These are phyloP conservation scores for Venturia aucupariae DNA, from an alignment of 2,329 filamentous ascomycete species.

Conservation along the genomic window DNA sequence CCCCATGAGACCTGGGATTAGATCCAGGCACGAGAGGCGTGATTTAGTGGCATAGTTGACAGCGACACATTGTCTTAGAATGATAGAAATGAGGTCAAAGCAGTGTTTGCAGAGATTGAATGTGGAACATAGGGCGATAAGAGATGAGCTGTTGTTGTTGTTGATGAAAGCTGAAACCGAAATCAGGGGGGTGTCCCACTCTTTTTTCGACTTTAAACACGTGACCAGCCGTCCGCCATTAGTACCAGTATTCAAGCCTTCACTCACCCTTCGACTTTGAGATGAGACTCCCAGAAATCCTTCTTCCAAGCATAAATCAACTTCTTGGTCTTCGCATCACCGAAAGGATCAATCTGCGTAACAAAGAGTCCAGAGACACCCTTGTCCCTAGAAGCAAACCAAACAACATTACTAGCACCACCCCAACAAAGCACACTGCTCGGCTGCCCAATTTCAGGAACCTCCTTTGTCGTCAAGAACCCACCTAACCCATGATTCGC, in stretches of 20 bases:
- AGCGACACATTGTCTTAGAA: background rate
- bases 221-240: too few relatives aligned
- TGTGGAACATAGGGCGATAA: background rate
- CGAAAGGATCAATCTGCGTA: slow-evolving; percentile 10
- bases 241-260: too few relatives aligned
- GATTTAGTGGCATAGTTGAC: background rate
- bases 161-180: too few relatives aligned
- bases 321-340: background rate
- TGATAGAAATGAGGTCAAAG: background rate
- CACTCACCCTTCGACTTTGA: too few relatives aligned
- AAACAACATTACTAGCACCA: slow-evolving; percentile 15
- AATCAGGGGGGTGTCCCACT: too few relatives aligned
- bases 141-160: background rate
- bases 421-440: slow-evolving; percentile 14
- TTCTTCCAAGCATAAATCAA: slow-evolving; percentile 16
- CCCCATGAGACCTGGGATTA: too few relatives aligned
- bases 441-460: slow-evolving; percentile 15
- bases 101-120: too few relatives aligned
- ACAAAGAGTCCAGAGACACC: slow-evolving; percentile 13
- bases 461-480: slow-evolving; percentile 11
- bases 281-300: slow-evolving; percentile 16
- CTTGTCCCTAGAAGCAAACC: slow-evolving; percentile 13
- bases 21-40: background rate
- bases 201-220: too few relatives aligned
- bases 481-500: slow-evolving; percentile 18